Evolutionary conservation across 306 rosid species (phyloP).

Genomic region (Inga oerstediana): DNA sequence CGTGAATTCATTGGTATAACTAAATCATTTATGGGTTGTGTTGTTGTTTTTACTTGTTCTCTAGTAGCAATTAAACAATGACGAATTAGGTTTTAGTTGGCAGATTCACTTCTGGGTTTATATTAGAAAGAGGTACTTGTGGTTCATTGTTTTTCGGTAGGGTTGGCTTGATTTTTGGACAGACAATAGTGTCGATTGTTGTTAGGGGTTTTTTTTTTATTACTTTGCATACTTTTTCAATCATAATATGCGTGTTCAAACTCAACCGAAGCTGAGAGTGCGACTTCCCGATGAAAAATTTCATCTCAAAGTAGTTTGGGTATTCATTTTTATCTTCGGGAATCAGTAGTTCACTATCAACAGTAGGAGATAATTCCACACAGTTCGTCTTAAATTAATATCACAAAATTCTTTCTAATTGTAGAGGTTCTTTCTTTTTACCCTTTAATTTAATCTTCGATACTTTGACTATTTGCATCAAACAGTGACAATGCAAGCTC

Average conservation of each 20-base stretch:
- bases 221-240: conserved; percentile 4
- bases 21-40: background rate
- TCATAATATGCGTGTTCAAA: background rate
- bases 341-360: background rate
- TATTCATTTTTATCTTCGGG: background rate
- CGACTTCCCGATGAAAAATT: background rate
- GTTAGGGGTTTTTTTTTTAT: conserved; percentile 12
- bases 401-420: background rate
- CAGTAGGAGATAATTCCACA: conserved; percentile 31
- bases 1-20: conserved; percentile 75
- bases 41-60: background rate
- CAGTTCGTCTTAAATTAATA: background rate
- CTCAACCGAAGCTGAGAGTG: background rate
- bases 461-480: conserved; percentile 35
- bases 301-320: background rate
- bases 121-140: conserved; percentile 14
- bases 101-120: conserved; percentile 19
- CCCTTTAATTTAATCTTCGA: background rate
- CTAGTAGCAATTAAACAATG: background rate
- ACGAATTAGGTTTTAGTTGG: conserved; percentile 7
- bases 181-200: background rate
- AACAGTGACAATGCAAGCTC: conserved; percentile 92
- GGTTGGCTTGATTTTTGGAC: conserved; percentile 14
- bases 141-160: background rate
- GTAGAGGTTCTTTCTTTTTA: background rate